Base-by-base conservation (phyloP, 148 eudicot species). In the Arctostaphylos glauca region DNA sequence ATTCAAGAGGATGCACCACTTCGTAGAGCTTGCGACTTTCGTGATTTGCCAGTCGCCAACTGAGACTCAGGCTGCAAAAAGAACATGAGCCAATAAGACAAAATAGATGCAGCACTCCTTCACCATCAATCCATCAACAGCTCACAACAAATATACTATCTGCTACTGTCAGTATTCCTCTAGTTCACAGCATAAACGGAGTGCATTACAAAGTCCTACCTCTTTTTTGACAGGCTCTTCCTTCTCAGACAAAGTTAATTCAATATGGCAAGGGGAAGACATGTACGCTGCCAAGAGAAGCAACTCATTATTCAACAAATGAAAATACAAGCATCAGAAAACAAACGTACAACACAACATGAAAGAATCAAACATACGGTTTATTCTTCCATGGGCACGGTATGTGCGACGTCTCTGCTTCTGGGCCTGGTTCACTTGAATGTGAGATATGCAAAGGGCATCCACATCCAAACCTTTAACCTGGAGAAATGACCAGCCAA, bases 201-300 rank as follows among this genome's bases (percentile, higher is more conserved):
- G 60, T 21, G 46, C 19, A 46, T 7, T 3, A 44, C 4, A 6
- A 16, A 9, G 14, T 14, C 77, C 58, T 90, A 90, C 95, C 92
- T 93, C 98, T 82, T 94, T 94, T 85, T 88, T 89, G 31, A 94
- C 98, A 13, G 96, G 81, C 82, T 94, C 98, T 81, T 94, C 98
- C 82, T 94, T 94, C 88, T 94, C 98, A 0, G 98, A 94, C 86
- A 94, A 86, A 58, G 84, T 86, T 88, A 94, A 83, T 85, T 94
- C 98, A 80, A 94, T 94, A 84, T 94, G 98, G 88, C 98, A 94
- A 0, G 98, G 98, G 60, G 92, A 92, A 5, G 98, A 93, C 98
- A 94, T 94, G 86, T 94, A 94, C 2, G 98, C 98, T 94, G 92
- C 55, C 15, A 76, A 84, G 60, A 43, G 1, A 47, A 85, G 43